Conservation (phyloP, 2,329 filamentous ascomycete species). For the Talaromyces funiculosus region DNA sequence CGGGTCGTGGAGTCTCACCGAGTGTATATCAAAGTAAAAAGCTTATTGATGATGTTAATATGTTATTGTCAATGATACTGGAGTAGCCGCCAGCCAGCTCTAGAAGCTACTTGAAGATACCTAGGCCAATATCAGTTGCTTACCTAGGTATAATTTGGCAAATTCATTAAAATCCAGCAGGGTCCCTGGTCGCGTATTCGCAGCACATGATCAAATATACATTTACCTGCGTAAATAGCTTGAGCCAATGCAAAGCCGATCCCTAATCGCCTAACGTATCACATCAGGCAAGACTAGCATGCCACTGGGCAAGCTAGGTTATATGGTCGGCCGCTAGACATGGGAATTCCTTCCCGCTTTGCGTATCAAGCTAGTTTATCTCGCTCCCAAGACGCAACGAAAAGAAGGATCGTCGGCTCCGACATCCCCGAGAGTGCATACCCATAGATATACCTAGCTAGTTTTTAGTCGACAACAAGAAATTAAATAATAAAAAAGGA, state of each 20-base stretch:
- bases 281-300: background rate
- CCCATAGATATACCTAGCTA: background rate
- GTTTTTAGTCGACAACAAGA: background rate
- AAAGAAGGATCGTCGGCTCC: background rate
- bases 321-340: background rate
- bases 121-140: too few relatives aligned
- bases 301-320: background rate
- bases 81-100: too few relatives aligned
- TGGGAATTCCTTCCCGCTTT: background rate
- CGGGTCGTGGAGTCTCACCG: conserved; percentile 38
- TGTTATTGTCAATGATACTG: background rate
- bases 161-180: background rate
- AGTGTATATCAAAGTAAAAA: conserved; percentile 46
- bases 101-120: too few relatives aligned
- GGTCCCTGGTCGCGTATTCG: background rate
- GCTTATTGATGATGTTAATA: conserved; percentile 36
- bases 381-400: background rate
- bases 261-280: background rate
- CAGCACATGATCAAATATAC: background rate
- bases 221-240: background rate
- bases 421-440: background rate
- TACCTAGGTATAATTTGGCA: too few relatives aligned
- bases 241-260: background rate
- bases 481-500: background rate
- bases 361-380: background rate